Percentiles rank a stretch among this genome's conserved stretches.
Conservation (phyloP, 2,329 filamentous ascomycete species). For the Hypoxylon sp. region DNA sequence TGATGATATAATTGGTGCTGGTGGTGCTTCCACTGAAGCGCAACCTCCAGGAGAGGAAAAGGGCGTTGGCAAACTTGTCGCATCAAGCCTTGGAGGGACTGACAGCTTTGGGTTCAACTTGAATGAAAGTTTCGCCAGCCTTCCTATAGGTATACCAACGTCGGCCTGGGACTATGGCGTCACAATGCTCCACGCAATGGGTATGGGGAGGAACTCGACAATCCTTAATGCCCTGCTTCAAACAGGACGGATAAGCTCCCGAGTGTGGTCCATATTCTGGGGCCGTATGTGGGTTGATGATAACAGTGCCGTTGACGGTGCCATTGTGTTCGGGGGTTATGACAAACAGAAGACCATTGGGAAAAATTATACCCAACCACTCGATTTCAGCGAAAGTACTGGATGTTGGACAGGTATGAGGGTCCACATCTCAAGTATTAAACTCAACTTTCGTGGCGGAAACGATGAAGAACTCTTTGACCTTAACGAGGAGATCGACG, state of each 20-base stretch:
- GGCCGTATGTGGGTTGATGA: slow-evolving; percentile 52
- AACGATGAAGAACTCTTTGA: slow-evolving; percentile 50
- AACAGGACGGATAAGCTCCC: slow-evolving; percentile 32
- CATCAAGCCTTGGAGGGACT: slow-evolving; percentile 20
- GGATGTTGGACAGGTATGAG: slow-evolving; percentile 53
- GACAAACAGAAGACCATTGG: slow-evolving; percentile 54
- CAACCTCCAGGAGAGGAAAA: slow-evolving; percentile 15
- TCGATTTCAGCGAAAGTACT: slow-evolving; percentile 46
- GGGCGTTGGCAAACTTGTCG: slow-evolving; percentile 26
- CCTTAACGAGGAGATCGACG: slow-evolving; percentile 42
- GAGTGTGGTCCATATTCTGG: slow-evolving; percentile 55
- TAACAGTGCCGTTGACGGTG: slow-evolving; percentile 50
- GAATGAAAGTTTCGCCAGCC: not conserved
- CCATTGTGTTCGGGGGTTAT: slow-evolving; percentile 55
- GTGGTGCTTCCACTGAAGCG: slow-evolving; percentile 30
- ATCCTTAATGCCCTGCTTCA: slow-evolving; percentile 31
- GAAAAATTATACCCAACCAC: slow-evolving; percentile 49
- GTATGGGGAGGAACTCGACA: slow-evolving; percentile 38
- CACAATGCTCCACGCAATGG: slow-evolving; percentile 38
- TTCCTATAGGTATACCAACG: slow-evolving; percentile 34
- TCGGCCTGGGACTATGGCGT: slow-evolving; percentile 27
- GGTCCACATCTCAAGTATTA: slow-evolving; percentile 46
- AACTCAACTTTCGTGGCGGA: slow-evolving; percentile 52
- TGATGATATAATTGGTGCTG: slow-evolving; percentile 29
- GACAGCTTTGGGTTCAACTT: slow-evolving; percentile 1